Base-by-base conservation (phyloP, 2,329 filamentous ascomycete species). In the Boeremia lycopersici region DNA sequence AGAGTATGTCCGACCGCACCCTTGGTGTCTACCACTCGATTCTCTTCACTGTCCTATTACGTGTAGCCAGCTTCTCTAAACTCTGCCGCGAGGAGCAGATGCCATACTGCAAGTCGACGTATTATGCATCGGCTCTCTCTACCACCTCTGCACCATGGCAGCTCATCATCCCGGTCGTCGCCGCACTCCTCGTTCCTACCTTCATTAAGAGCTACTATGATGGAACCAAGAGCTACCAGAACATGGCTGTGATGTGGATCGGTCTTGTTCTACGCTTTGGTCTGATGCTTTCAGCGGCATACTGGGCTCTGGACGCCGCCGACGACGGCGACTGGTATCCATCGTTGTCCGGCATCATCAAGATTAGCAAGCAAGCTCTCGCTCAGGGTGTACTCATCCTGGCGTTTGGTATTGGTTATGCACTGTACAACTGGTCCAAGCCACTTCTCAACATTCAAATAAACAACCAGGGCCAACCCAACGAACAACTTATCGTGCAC, bases 61-160 rank as follows among this genome's bases (percentile, higher is more conserved):
- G 93, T 48, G 49, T 93, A 3, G 89, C 92, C 0, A 96, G 93
- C 1, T 87, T 93, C 62, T 97, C 95, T 9, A 90, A 92, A 62
- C 86, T 99, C 17, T 99, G 95, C 73, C 89, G 95, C 53, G 95
- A 99, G 74, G 95, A 99, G 77, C 95, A 99, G 77, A 97, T 98
- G 91, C 95, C 95, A 0, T 96, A 89, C 77, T 99, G 95, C 79
- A 86, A 85, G 48, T 96, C 93, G 2, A 97, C 95, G 0, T 99
- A 97, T 78, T 99, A 99, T 71, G 89, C 92, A 4, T 97, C 93
- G 0, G 85, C 89, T 9, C 90, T 88, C 2, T 96, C 93, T 0
- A 98, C 95, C 0, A 98, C 93, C 1, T 97, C 93, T 2, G 90
- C 93, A 1, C 84, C 87, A 1, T 97, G 93, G 91, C 93, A 98